A percentile compares a stretch with the other conserved stretches of the same genome.
phyloP scores from a whole-genome alignment of 495 filamentous ascomycete genomes.

The Trichocladium antarcticum region DNA sequence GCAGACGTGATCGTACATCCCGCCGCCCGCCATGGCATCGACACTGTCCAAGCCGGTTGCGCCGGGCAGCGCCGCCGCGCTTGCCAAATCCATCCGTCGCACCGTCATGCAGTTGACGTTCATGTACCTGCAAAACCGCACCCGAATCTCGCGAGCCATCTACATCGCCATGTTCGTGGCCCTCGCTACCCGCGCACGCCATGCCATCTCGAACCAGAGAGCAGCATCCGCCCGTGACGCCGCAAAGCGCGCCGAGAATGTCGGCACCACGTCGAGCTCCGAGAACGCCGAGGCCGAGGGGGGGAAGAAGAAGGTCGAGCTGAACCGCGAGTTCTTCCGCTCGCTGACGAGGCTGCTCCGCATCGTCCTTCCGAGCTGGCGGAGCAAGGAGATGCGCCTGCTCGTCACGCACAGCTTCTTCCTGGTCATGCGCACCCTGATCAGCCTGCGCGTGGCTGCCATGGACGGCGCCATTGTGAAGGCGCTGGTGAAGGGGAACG shows the following conservation, averaged over 20 bases:
- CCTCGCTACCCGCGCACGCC: slow-evolving; percentile 77
- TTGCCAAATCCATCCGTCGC: slow-evolving; percentile 60
- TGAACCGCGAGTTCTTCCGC: slow-evolving; percentile 92
- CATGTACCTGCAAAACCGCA: slow-evolving; percentile 77
- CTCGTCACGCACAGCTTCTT: slow-evolving; percentile 76
- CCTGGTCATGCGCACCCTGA: slow-evolving; percentile 71
- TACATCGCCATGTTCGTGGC: slow-evolving; percentile 88
- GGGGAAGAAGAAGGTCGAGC: slow-evolving; percentile 72
- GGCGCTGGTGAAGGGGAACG: slow-evolving; percentile 78
- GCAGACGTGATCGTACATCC: background rate
- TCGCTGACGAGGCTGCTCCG: slow-evolving; percentile 65
- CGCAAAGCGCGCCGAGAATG: slow-evolving; percentile 45
- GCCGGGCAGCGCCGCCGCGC: slow-evolving; percentile 28
- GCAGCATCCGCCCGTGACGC: slow-evolving; percentile 66
- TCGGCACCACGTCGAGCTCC: slow-evolving; percentile 42
- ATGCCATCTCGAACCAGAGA: slow-evolving; percentile 88
- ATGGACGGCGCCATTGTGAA: slow-evolving; percentile 89
- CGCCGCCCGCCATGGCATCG: slow-evolving; percentile 46
- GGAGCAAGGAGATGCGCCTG: slow-evolving; percentile 76
- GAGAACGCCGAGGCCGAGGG: slow-evolving; percentile 23
- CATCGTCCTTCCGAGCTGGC: slow-evolving; percentile 83
- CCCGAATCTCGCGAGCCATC: slow-evolving; percentile 76
- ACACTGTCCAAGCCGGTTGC: slow-evolving; percentile 66
- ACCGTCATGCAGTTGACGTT: slow-evolving; percentile 60
- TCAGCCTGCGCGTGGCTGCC: slow-evolving; percentile 91